These are phyloP conservation scores for Wallacemonas rigidus DNA, from an alignment of 208 protist species.

Conservation along the genomic window DNA sequence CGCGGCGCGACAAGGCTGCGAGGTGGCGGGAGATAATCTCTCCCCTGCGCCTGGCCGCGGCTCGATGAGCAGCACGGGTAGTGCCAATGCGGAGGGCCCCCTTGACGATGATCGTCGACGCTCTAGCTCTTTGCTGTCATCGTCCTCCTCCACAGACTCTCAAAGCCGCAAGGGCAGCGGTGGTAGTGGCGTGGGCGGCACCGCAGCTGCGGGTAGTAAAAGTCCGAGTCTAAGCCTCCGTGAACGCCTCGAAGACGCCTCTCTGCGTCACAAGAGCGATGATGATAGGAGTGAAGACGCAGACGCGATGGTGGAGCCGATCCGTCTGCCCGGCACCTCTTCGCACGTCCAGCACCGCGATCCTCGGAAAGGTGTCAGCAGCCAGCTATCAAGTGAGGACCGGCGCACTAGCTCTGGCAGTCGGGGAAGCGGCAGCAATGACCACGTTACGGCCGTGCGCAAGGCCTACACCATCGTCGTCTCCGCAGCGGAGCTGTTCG, in stretches of 20 bases:
- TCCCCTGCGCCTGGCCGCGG: background rate
- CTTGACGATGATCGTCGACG: background rate
- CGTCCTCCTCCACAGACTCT: background rate
- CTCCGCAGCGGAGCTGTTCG: slow-evolving; percentile 4
- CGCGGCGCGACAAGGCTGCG: background rate
- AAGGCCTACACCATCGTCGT: slow-evolving; percentile 17
- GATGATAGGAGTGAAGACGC: slow-evolving; percentile 4
- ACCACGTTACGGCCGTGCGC: slow-evolving; percentile 4
- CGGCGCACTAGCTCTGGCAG: background rate
- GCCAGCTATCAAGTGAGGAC: background rate
- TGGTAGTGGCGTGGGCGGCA: background rate
- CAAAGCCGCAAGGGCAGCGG: slow-evolving; percentile 1
- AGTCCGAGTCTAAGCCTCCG: slow-evolving; percentile 2
- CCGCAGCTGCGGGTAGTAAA: background rate
- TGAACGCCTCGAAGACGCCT: slow-evolving; percentile 10
- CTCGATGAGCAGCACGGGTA: background rate
- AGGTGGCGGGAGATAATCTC: background rate
- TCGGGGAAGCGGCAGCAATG: background rate
- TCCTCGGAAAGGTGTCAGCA: background rate
- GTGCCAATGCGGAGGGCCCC: background rate
- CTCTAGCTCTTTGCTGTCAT: background rate
- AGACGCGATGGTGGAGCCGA: background rate
- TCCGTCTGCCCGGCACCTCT: background rate
- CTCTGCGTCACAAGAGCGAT: slow-evolving; percentile 6
- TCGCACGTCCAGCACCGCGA: background rate